phyloP scores from a whole-genome alignment of 306 rosid species.

The Geum urbanum region DNA sequence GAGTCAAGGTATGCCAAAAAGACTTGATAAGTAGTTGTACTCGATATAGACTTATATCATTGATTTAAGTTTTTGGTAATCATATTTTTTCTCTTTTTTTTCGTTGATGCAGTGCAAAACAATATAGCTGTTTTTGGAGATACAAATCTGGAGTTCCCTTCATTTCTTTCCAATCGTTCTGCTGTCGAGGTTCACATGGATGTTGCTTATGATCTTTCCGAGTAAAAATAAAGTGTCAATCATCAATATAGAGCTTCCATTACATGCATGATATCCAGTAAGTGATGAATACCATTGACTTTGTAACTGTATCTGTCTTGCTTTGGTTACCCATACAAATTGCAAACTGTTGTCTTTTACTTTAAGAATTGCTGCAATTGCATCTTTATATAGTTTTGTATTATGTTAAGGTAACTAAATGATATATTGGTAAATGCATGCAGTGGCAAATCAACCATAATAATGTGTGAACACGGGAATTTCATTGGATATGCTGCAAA shows the following conservation, averaged over 20 bases:
- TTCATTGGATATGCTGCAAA: slow-evolving; percentile 83
- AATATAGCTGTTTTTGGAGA: too few species aligned
- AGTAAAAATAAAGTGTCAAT: slow-evolving; percentile 23
- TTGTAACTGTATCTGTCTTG: slow-evolving; percentile 1
- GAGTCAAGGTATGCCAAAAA: too few species aligned
- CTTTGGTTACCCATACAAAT: background rate
- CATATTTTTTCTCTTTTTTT: too few species aligned
- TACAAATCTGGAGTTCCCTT: too few species aligned
- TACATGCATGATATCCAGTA: slow-evolving; percentile 85
- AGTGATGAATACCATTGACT: slow-evolving; percentile 16
- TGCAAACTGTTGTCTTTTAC: too few species aligned
- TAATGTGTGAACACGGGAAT: slow-evolving; percentile 40
- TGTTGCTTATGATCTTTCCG: slow-evolving; percentile 30
- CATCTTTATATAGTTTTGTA: too few species aligned
- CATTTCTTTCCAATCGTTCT: too few species aligned
- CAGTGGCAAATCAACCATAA: background rate
- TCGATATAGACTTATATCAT: slow-evolving; percentile 2
- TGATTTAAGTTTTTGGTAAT: slow-evolving; percentile 20
- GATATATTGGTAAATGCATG: background rate
- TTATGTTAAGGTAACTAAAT: background rate
- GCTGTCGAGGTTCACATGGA: slow-evolving; percentile 34
- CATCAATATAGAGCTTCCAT: slow-evolving; percentile 50
- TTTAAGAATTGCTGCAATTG: background rate
- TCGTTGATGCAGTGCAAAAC: too few species aligned
- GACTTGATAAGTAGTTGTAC: background rate